Evolutionary conservation across 2,329 filamentous ascomycete species (phyloP).

Genomic region (Ascochyta koolunga): DNA sequence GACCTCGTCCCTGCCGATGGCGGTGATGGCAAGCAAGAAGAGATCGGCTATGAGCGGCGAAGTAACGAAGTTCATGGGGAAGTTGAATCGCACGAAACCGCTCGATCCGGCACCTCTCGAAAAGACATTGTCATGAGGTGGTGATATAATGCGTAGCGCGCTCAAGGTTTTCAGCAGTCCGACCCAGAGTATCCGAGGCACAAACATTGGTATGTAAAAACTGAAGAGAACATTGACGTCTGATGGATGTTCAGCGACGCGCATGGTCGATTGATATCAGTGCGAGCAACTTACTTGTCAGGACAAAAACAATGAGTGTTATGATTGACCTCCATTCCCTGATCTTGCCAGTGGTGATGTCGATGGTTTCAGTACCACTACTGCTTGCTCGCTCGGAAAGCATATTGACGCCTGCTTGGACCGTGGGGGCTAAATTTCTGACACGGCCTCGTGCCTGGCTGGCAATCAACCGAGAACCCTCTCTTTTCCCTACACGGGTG

Average conservation of each 20-base stretch:
- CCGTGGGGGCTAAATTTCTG: neutral
- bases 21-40: slow-evolving; percentile 71
- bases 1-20: slow-evolving; percentile 71
- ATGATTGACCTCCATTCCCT: slow-evolving; percentile 71
- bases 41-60: slow-evolving; percentile 73
- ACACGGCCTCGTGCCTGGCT: neutral
- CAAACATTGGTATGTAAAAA: slow-evolving; percentile 66
- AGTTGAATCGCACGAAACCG: slow-evolving; percentile 58
- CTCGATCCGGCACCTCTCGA: slow-evolving; percentile 38
- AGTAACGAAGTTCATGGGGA: slow-evolving; percentile 74
- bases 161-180: slow-evolving; percentile 53
- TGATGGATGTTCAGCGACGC: slow-evolving; percentile 37
- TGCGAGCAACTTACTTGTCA: slow-evolving; percentile 66
- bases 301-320: slow-evolving; percentile 70
- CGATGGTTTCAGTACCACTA: neutral
- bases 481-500: neutral
- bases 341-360: slow-evolving; percentile 59
- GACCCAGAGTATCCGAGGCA: slow-evolving; percentile 61
- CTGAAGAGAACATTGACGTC: slow-evolving; percentile 73
- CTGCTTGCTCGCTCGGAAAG: slow-evolving; percentile 2
- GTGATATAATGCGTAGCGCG: slow-evolving; percentile 60
- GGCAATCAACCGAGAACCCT: neutral
- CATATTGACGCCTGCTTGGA: neutral
- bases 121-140: slow-evolving; percentile 36
- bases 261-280: neutral